Conservation (phyloP, 371 early-diverging fungal genomes). For the Rhizopus delemar region DNA sequence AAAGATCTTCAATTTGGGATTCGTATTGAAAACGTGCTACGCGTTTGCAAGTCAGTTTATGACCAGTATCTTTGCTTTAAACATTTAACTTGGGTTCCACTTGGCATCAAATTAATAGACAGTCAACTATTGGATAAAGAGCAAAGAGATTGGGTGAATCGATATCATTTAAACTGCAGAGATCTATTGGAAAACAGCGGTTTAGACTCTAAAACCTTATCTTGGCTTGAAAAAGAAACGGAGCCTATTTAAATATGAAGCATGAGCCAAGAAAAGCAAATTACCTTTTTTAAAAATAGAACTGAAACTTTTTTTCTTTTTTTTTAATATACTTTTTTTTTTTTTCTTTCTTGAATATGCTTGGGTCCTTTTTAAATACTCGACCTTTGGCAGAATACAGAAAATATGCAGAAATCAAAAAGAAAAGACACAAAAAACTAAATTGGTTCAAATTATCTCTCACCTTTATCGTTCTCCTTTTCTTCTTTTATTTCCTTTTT, state of each 20-base stretch:
- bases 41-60: conserved; percentile 68
- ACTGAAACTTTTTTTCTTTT: background rate
- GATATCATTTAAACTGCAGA: conserved; percentile 77
- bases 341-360: conserved; percentile 9
- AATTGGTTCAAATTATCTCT: conserved; percentile 25
- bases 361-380: conserved; percentile 29
- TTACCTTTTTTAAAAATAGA: background rate
- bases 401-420: conserved; percentile 12
- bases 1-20: conserved; percentile 97
- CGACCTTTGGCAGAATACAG: conserved; percentile 24
- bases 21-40: conserved; percentile 92
- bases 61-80: conserved; percentile 83
- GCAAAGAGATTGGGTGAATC: conserved; percentile 84
- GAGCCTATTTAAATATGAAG: background rate
- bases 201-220: conserved; percentile 59
- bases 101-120: conserved; percentile 75
- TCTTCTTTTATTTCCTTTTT: conserved; percentile 25
- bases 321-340: background rate
- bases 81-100: conserved; percentile 86
- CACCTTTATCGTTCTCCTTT: conserved; percentile 15
- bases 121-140: conserved; percentile 55
- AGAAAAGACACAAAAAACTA: conserved; percentile 4
- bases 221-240: conserved; percentile 80
- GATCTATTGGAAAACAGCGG: conserved; percentile 69
- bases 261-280: too few relatives aligned